Evolutionary conservation across 257 asterid genomes (phyloP), one percentile per base, ranked within the genome.

Genomic region (Fraxinus cuspidata): DNA sequence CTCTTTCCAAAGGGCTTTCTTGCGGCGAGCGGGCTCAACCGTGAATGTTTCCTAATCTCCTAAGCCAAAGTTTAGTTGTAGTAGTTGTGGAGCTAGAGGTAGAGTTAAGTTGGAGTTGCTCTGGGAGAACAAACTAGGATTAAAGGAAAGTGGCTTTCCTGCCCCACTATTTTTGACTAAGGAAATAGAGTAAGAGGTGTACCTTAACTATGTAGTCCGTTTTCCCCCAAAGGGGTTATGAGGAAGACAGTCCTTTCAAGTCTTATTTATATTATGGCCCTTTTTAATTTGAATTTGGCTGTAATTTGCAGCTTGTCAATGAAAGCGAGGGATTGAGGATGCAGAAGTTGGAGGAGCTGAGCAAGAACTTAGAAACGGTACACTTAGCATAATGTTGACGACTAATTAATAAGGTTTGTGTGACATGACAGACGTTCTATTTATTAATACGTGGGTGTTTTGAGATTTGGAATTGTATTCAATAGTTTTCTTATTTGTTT

Each of bases 321-420:
- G 99, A 96, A 79, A 96, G 98, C 28, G 99, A 96, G 87, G 86
- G 83, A 77, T 29, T 87, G 90, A 94, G 99, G 89, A 70, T 96
- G 94, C 92, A 89, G 90, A 96, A 96, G 80, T 82, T 96, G 93
- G 99, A 93, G 84, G 99, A 96, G 90, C 95, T 96, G 90, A 92
- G 97, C 98, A 96, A 96, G 98, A 96, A 93, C 94, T 83, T 93
- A 79, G 98, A 96, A 89, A 86, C 93, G 15, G 83, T 88, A 83
- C 85, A 70, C 80, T 53, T 74, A 58, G 83, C 85, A 77, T 87
- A 77, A 85, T 79, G 82, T 70, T 58, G 82, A 68, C 73, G 69
- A 83, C 86, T 63, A 63, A 27, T 63, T 87, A 82, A 87, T 82
- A 87, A 85, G 91, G 90, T 80, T 81, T 73, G 51, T 2, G 2